A percentile compares a stretch with the other conserved stretches of the same genome.
Evolutionary conservation across 805 yeast genomes (phyloP).

Genomic region (Blastobotrys parvus): DNA sequence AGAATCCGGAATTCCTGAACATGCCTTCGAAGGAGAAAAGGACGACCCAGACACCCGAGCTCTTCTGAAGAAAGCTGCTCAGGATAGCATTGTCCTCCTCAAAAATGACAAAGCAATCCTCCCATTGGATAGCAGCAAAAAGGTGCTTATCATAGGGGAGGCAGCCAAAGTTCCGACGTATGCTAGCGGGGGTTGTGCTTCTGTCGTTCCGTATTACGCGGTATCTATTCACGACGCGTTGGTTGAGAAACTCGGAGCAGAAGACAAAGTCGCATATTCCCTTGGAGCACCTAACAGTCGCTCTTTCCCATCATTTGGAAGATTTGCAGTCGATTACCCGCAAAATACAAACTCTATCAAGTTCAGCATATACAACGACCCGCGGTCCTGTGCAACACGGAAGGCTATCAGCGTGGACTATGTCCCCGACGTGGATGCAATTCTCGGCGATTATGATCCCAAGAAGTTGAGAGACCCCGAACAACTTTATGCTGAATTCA

Average conservation of each 20-base stretch:
- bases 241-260: too few relatives aligned
- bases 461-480: constrained; percentile 1
- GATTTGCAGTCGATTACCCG: background rate
- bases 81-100: constrained; percentile 48
- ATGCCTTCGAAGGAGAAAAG: constrained; percentile 34
- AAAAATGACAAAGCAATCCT: constrained; percentile 42
- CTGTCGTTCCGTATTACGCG: constrained; percentile 40
- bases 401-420: constrained; percentile 22
- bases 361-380: background rate
- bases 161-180: constrained; percentile 42
- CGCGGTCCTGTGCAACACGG: background rate
- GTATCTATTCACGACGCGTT: constrained; percentile 43
- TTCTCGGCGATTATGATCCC: constrained; percentile 1
- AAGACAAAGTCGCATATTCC: too few relatives aligned
- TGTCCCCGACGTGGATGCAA: constrained; percentile 25
- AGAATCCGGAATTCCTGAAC: constrained; percentile 35
- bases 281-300: constrained; percentile 31
- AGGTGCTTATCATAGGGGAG: constrained; percentile 50
- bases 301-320: constrained; percentile 7
- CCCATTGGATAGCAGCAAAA: constrained; percentile 39
- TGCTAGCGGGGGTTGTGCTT: constrained; percentile 60
- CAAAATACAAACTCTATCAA: background rate
- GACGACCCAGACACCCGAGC: constrained; percentile 41
- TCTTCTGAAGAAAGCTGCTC: constrained; percentile 37
- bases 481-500: constrained; percentile 31